Conservation (phyloP, 176 grass and related monocot species). For the Secale cereale region DNA sequence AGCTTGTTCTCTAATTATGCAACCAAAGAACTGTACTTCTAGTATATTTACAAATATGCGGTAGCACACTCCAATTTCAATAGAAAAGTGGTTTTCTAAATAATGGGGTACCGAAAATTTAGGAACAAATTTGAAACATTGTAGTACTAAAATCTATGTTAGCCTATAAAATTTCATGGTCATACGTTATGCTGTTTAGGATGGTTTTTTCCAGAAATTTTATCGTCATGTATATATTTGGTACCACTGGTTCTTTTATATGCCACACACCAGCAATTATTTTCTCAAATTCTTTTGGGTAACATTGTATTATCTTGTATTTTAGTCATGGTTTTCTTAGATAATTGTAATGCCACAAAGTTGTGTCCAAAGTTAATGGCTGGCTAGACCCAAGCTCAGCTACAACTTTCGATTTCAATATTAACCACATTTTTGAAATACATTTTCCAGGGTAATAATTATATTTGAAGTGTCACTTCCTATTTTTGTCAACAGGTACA, state of each 20-base stretch:
- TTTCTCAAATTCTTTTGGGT: neutral
- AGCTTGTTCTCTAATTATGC: no score
- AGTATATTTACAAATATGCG: no score
- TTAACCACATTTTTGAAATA: neutral
- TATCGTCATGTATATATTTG: neutral
- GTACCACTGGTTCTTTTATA: neutral
- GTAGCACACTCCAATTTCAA: no score
- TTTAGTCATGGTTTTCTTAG: no score
- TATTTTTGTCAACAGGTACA: neutral
- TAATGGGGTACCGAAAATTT: neutral
- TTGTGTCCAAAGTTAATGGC: neutral
- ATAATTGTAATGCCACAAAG: neutral
- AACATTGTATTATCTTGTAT: neutral
- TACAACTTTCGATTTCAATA: neutral
- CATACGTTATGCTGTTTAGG: no score
- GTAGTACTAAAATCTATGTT: neutral
- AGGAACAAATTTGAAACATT: neutral
- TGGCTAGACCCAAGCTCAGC: no score
- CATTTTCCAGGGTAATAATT: neutral
- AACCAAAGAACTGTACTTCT: no score
- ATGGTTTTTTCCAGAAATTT: neutral
- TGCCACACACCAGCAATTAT: neutral
- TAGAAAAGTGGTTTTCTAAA: neutral
- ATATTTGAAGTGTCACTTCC: neutral
- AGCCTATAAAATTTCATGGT: no score